Base-by-base conservation (phyloP, 495 filamentous ascomycete species). In the Hyaloscypha variabilis region DNA sequence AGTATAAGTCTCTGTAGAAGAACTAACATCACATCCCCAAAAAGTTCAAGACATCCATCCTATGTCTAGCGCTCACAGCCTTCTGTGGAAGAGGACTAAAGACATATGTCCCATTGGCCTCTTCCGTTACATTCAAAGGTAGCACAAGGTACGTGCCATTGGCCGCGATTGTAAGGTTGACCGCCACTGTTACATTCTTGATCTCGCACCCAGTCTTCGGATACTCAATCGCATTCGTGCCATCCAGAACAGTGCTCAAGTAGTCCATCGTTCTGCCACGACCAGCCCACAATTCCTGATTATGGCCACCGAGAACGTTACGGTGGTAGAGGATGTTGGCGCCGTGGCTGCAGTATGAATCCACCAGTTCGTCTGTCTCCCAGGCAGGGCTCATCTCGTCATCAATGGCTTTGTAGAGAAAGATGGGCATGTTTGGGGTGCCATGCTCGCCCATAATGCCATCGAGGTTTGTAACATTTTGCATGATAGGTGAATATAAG, bases 321-420 rank as follows among this genome's bases (percentile, higher is more conserved):
- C 80, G 73, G n/a, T 79, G 60, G 66, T 78, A 83, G 46, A 73
- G 57, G 17, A 81, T 76, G 36, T 75, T 75, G 24, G 72, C 75
- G 1, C 76, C 76, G 2, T 68, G 67, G 1, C 19, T 51, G 63
- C 80, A 83, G 54, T 77, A 82, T 51, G 69, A 68, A 0, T 70
- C 65, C 6, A 83, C 73, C 25, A 83, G 65, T 4, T 39, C 74
- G 68, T 85, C 82, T 2, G 77, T 83, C 31, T 81, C 77, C 6
- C 56, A 65, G 3, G 82, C 71, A 1, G 71, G 54, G 42, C 73
- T 78, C 53, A 82, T 70, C 70, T 85, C 74, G 66, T 85, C 82
- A 0, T 72, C 31, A 23, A 82, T 74, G 10, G 81, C 80, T 66
- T 86, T 83, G 72, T 86, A 85, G 0, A 78, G 58, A 63, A 78